Percentiles rank a stretch among this genome's conserved stretches.
Evolutionary conservation across 352 stramenopile genomes (phyloP).

Genomic region (Phytophthora vignae): DNA sequence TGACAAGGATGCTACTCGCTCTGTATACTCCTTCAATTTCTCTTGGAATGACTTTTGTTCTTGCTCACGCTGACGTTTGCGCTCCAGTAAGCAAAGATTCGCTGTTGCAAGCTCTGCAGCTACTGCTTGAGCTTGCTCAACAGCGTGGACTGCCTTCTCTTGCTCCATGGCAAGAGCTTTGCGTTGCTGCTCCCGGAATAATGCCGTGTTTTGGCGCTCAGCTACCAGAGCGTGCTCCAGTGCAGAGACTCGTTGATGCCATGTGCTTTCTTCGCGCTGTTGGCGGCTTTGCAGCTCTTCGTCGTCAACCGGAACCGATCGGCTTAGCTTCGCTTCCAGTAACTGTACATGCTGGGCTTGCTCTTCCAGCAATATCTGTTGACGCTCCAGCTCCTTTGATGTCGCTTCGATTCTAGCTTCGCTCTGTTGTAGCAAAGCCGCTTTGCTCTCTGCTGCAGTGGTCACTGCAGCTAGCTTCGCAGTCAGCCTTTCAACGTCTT

Average conservation of each 20-base stretch:
- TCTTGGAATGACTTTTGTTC: conserved; percentile 42
- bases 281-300: conserved; percentile 49
- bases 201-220: conserved; percentile 48
- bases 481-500: conserved; percentile 32
- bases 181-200: conserved; percentile 52
- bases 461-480: conserved; percentile 22
- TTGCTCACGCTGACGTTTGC: conserved; percentile 68
- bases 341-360: conserved; percentile 55
- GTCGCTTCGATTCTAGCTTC: conserved; percentile 31
- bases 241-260: conserved; percentile 62
- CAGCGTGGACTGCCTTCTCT: conserved; percentile 57
- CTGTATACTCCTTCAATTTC: conserved; percentile 12
- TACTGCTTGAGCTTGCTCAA: conserved; percentile 48
- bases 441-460: conserved; percentile 11
- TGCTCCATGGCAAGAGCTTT: conserved; percentile 43
- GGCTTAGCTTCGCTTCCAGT: conserved; percentile 61
- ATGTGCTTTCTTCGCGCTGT: conserved; percentile 62
- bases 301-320: conserved; percentile 59
- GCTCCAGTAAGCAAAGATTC: conserved; percentile 76
- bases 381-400: conserved; percentile 45
- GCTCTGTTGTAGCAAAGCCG: conserved; percentile 30
- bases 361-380: conserved; percentile 37
- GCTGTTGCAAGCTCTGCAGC: conserved; percentile 67
- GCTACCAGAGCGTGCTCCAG: conserved; percentile 61
- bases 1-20: conserved; percentile 10